phyloP scores from a whole-genome alignment of 768 basidiomycete genomes.

The Lepiota brunneoincarnata region DNA sequence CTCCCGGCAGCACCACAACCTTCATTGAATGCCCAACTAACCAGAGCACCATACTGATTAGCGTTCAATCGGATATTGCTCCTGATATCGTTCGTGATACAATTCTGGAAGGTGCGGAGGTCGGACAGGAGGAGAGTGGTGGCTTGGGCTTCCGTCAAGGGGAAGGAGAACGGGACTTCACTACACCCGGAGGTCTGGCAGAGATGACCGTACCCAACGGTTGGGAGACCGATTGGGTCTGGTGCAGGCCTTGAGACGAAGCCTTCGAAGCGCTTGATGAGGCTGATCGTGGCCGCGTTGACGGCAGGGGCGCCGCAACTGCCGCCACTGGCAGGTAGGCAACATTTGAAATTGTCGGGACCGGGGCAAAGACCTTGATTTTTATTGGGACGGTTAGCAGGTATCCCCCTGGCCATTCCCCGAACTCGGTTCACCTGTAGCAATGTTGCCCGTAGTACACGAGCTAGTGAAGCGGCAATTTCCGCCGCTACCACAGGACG shows the following conservation, averaged over 20 bases:
- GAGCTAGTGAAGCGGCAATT: slow-evolving; percentile 22
- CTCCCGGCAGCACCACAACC: slow-evolving; percentile 24
- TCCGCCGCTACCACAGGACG: slow-evolving; percentile 24
- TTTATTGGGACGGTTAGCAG: not conserved
- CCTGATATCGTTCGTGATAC: slow-evolving; percentile 22
- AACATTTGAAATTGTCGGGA: slow-evolving; percentile 23
- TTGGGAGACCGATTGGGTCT: slow-evolving; percentile 33
- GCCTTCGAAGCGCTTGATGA: slow-evolving; percentile 31
- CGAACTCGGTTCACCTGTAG: slow-evolving; percentile 15
- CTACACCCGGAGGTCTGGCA: slow-evolving; percentile 27
- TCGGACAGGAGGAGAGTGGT: slow-evolving; percentile 26
- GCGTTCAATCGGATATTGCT: slow-evolving; percentile 23
- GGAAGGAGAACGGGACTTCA: slow-evolving; percentile 35
- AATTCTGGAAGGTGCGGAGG: slow-evolving; percentile 19
- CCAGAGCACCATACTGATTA: slow-evolving; percentile 31
- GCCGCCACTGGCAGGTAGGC: slow-evolving; percentile 17
- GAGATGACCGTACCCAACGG: slow-evolving; percentile 34
- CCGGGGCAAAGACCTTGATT: slow-evolving; percentile 27
- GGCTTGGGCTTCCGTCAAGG: slow-evolving; percentile 27
- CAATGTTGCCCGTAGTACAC: slow-evolving; percentile 20
- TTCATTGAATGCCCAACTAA: slow-evolving; percentile 29
- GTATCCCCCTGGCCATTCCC: not conserved
- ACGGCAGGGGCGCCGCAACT: slow-evolving; percentile 18
- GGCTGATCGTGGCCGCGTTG: slow-evolving; percentile 25
- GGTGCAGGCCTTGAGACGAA: slow-evolving; percentile 32